Conservation (phyloP, 306 rosid species). For the Erythrophleum fordii region DNA sequence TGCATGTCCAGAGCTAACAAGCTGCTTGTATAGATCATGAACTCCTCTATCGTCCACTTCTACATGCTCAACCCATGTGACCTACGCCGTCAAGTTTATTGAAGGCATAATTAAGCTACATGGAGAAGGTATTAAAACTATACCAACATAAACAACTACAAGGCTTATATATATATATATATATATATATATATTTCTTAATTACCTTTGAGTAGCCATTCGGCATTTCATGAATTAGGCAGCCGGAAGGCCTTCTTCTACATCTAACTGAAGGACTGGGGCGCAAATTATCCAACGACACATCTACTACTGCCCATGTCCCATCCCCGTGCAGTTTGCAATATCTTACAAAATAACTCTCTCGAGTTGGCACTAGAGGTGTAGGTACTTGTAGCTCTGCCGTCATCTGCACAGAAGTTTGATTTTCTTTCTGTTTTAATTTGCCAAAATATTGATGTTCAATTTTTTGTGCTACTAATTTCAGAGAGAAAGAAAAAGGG, state of each 20-base stretch:
- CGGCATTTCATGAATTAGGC: constrained; percentile 96
- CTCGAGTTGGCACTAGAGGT: constrained; percentile 90
- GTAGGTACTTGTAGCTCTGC: constrained; percentile 97
- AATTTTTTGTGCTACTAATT: not conserved
- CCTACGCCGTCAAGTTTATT: constrained; percentile 45
- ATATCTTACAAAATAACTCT: constrained; percentile 92
- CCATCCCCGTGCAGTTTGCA: constrained; percentile 92
- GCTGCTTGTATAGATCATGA: constrained; percentile 88
- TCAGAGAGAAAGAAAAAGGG: not conserved
- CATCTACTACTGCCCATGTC: constrained; percentile 95
- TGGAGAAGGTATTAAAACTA: not conserved
- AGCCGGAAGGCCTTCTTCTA: constrained; percentile 92
- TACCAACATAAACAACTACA: not conserved
- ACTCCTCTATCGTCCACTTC: constrained; percentile 97
- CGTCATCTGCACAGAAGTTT: constrained; percentile 65
- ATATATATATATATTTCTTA: not conserved
- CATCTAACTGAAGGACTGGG: constrained; percentile 72
- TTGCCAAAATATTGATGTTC: not conserved
- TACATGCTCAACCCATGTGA: constrained; percentile 92
- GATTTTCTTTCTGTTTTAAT: not conserved
- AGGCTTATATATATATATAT: not conserved
- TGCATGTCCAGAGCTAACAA: constrained; percentile 90
- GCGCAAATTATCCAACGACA: constrained; percentile 81
- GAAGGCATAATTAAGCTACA: not conserved
- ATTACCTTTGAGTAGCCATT: constrained; percentile 94